Conservation (phyloP, 768 basidiomycete genomes). For the Daedaleopsis nitida region DNA sequence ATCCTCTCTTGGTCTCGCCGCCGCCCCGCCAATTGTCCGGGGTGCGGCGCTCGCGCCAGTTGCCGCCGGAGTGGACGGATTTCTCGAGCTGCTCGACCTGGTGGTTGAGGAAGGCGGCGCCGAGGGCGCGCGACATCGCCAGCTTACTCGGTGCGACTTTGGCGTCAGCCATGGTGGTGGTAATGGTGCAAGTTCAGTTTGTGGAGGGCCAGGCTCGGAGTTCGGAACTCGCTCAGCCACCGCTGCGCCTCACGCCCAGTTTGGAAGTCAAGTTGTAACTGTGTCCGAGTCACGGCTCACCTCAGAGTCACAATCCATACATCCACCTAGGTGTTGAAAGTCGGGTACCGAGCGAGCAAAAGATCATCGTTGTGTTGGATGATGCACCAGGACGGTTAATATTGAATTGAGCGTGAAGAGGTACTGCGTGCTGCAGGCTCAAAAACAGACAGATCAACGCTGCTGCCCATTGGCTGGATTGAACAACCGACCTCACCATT, state of each 20-base stretch:
- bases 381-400: too few species aligned
- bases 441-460: too few species aligned
- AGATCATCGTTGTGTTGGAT: too few species aligned
- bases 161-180: slow-evolving; percentile 21
- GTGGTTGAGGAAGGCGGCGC: slow-evolving; percentile 84
- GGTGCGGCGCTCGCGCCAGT: slow-evolving; percentile 56
- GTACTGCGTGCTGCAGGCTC: too few species aligned
- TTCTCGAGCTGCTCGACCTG: slow-evolving; percentile 90
- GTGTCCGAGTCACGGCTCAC: neutral
- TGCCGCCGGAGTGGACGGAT: slow-evolving; percentile 59
- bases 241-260: neutral
- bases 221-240: slow-evolving; percentile 10
- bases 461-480: too few species aligned
- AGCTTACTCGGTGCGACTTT: slow-evolving; percentile 49
- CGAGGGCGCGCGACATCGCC: slow-evolving; percentile 85
- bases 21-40: slow-evolving; percentile 40
- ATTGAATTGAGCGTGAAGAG: too few species aligned
- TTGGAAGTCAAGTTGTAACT: neutral
- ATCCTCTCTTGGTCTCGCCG: slow-evolving; percentile 57
- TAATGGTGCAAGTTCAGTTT: slow-evolving; percentile 7
- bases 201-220: neutral
- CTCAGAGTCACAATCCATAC: too few species aligned
- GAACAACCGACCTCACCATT: too few species aligned
- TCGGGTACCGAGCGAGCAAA: too few species aligned
- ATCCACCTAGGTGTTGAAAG: too few species aligned